Conservation (phyloP, 164 flowering plant species). For the Brasenia schreberi region DNA sequence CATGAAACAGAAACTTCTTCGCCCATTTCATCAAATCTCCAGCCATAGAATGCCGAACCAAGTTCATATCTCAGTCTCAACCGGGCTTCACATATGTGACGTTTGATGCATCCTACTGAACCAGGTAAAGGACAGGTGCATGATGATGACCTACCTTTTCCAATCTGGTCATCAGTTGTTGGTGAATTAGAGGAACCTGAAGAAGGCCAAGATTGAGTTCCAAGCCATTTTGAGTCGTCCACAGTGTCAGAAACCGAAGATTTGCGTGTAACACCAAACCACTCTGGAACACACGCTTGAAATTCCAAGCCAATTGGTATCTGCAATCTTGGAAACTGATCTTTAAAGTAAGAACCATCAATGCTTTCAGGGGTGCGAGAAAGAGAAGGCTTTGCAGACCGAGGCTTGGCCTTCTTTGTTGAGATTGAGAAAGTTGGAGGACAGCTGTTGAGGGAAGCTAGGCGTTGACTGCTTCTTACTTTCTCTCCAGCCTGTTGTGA, state of each 20-base stretch:
- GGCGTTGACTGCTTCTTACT: slow-evolving; percentile 29
- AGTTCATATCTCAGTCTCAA: slow-evolving; percentile 44
- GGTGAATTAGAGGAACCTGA: slow-evolving; percentile 8
- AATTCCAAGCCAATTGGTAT: slow-evolving; percentile 38
- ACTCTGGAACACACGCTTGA: slow-evolving; percentile 66
- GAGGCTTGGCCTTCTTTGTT: slow-evolving; percentile 11
- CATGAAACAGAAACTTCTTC: slow-evolving; percentile 50
- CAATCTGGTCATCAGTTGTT: slow-evolving; percentile 34
- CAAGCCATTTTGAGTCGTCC: slow-evolving; percentile 69
- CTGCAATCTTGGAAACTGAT: slow-evolving; percentile 9
- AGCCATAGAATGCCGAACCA: slow-evolving; percentile 42
- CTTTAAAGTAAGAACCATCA: slow-evolving; percentile 8
- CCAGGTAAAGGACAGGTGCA: slow-evolving; percentile 51
- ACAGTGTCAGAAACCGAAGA: slow-evolving; percentile 1
- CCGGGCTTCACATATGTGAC: slow-evolving; percentile 53
- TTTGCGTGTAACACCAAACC: slow-evolving; percentile 37
- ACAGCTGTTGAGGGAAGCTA: slow-evolving; percentile 11
- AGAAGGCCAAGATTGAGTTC: slow-evolving; percentile 57
- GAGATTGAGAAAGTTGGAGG: slow-evolving; percentile 11
- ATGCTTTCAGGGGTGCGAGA: slow-evolving; percentile 11
- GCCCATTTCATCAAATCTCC: slow-evolving; percentile 69
- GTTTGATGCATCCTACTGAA: slow-evolving; percentile 54
- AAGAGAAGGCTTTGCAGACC: slow-evolving; percentile 3
- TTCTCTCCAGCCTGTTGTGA: slow-evolving; percentile 24
- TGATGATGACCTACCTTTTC: slow-evolving; percentile 58